phyloP scores from a whole-genome alignment of 495 filamentous ascomycete genomes.

The Trichoderma orchidacearum region DNA sequence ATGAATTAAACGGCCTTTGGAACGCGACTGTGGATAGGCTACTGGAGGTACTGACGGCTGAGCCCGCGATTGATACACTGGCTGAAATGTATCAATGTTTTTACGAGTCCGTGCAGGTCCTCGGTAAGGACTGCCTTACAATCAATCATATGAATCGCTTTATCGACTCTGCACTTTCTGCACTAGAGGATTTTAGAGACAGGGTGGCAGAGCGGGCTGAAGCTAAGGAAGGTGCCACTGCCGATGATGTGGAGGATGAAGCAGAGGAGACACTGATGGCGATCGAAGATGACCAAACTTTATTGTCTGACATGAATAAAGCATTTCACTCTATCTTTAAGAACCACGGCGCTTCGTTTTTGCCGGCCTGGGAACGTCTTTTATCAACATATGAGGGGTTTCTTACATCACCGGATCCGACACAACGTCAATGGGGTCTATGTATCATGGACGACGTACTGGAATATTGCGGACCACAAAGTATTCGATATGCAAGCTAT shows the following conservation, averaged over 20 bases:
- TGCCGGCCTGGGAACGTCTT: conserved; percentile 75
- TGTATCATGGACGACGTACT: conserved; percentile 98
- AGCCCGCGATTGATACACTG: conserved; percentile 90
- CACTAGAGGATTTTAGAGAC: conserved; percentile 81
- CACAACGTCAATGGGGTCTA: conserved; percentile 93
- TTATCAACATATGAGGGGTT: conserved; percentile 74
- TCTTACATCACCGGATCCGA: conserved; percentile 70
- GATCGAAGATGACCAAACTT: conserved; percentile 92
- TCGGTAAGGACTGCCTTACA: conserved; percentile 70
- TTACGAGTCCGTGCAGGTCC: conserved; percentile 94
- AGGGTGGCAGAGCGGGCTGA: conserved; percentile 70
- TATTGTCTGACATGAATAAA: conserved; percentile 99
- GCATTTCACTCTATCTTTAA: conserved; percentile 99
- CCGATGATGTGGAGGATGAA: conserved; percentile 77
- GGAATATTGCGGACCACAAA: conserved; percentile 83
- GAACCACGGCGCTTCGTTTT: conserved; percentile 73
- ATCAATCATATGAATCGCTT: conserved; percentile 70
- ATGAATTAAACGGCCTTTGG: conserved; percentile 69
- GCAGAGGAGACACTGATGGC: conserved; percentile 71
- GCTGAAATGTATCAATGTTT: conserved; percentile 99
- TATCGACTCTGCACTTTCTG: conserved; percentile 67
- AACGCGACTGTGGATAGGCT: conserved; percentile 74
- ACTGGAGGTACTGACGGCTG: conserved; percentile 84
- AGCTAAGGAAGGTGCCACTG: conserved; percentile 52
- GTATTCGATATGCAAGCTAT: conserved; percentile 66